Evolutionary conservation across 257 asterid genomes (phyloP), one percentile per base, ranked within the genome.

Genomic region (Rubia yunnanensis): DNA sequence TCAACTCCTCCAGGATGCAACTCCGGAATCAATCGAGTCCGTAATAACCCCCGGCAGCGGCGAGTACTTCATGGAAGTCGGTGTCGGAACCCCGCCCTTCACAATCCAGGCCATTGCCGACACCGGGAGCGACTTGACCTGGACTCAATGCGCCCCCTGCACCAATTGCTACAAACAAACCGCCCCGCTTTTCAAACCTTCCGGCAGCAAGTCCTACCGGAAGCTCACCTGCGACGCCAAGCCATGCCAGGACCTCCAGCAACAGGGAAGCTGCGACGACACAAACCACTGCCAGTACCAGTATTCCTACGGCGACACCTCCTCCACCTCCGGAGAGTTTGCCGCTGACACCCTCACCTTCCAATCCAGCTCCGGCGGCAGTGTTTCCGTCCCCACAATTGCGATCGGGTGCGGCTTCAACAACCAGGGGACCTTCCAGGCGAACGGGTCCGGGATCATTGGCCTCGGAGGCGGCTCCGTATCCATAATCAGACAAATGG

Each of bases 101-200:
- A 78, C 75, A 26, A 63, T 67, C 10, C 24, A 71, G 1, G 86
- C 76, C 14, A 74, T 83, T 23, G 84, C 84, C 4, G 89, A 85
- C 44, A 87, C 92, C 0, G 88, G 92, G 0, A 84, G 92, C 57
- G 89, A 87, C 8, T 46, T 87, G 30, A 63, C 81, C 0, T 84
- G 95, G 95, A 76, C 83, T 3, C 95, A 83, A 26, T 87, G 89
- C 77, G 5, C 28, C 35, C 88, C 95, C 3, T 87, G 92, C 72
- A 7, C 20, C 0, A 6, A 30, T n/a, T n/a, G n/a, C n/a, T n/a
- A n/a, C n/a, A n/a, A n/a, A n/a, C n/a, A n/a, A n/a, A n/a, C n/a
- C n/a, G n/a, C n/a, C n/a, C n/a, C n/a, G n/a, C n/a, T n/a, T n/a
- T n/a, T n/a, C n/a, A n/a, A n/a, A n/a, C n/a, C n/a, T n/a, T n/a